phyloP scores from a whole-genome alignment of 805 yeast genomes.

The Grigorovia jiainica region DNA sequence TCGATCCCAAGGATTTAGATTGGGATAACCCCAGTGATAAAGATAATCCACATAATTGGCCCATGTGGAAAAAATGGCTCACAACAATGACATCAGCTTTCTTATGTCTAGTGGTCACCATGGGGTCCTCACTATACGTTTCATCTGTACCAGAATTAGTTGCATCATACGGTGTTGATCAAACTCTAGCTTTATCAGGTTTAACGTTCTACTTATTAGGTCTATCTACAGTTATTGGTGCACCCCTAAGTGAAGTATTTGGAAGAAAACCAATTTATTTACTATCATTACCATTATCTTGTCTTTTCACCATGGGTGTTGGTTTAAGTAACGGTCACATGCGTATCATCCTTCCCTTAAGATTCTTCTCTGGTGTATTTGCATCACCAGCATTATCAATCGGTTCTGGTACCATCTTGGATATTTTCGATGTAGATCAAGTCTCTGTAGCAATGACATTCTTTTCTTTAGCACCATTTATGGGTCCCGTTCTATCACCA shows the following conservation, averaged over 20 bases:
- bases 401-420: constrained; percentile 78
- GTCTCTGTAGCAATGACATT: constrained; percentile 66
- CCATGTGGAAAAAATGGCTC: constrained; percentile 51
- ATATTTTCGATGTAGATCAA: constrained; percentile 59
- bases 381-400: constrained; percentile 79
- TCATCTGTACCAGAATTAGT: constrained; percentile 51
- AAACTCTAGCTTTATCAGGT: constrained; percentile 57
- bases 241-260: constrained; percentile 61
- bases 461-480: constrained; percentile 71
- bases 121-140: constrained; percentile 68
- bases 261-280: constrained; percentile 59
- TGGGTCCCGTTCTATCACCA: constrained; percentile 75
- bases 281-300: constrained; percentile 51
- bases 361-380: constrained; percentile 66
- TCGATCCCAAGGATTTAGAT: constrained; percentile 34
- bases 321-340: constrained; percentile 53
- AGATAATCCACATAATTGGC: constrained; percentile 64
- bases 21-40: constrained; percentile 60
- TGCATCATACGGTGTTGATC: constrained; percentile 40
- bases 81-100: constrained; percentile 56
- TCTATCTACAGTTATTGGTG: constrained; percentile 63
- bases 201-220: constrained; percentile 62
- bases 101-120: constrained; percentile 58
- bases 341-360: constrained; percentile 49
- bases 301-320: constrained; percentile 67